Evolutionary conservation across 805 yeast genomes (phyloP).

Genomic region (Cyberlindnera americana): DNA sequence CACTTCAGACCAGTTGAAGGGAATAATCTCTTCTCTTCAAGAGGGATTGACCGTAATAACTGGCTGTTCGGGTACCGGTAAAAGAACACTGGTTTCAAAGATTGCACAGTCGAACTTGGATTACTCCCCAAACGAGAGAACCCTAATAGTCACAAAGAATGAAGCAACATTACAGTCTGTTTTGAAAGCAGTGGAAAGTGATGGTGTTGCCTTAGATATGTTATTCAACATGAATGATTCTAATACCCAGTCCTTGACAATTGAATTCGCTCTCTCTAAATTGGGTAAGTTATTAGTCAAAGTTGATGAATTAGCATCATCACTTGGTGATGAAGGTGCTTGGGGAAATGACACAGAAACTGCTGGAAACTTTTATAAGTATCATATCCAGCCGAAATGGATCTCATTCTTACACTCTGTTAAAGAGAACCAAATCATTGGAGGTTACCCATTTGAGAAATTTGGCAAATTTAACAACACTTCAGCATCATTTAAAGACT

Average conservation of each 20-base stretch:
- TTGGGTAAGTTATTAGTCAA: conserved; percentile 11
- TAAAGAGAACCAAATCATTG: neutral
- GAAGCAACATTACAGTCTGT: neutral
- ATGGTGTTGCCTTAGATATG: neutral
- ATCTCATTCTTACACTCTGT: conserved; percentile 1
- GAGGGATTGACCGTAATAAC: conserved; percentile 43
- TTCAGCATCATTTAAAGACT: neutral
- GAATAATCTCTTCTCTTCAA: conserved; percentile 22
- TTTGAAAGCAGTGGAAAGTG: neutral
- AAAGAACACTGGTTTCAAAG: conserved; percentile 30
- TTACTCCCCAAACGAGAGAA: conserved; percentile 21
- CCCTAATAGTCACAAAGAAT: conserved; percentile 15
- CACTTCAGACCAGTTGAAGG: conserved; percentile 6
- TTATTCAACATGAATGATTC: conserved; percentile 12
- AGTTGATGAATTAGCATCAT: conserved; percentile 31
- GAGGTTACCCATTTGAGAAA: conserved; percentile 17
- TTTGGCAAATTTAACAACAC: neutral
- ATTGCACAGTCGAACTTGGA: conserved; percentile 19
- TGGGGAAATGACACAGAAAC: conserved; percentile 37
- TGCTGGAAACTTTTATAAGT: conserved; percentile 31
- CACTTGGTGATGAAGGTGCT: conserved; percentile 31
- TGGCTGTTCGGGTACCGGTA: conserved; percentile 58
- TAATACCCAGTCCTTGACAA: neutral
- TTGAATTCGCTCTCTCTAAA: neutral
- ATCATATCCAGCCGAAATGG: conserved; percentile 23